These are phyloP conservation scores for Copromyces sp. DNA, from an alignment of 495 filamentous ascomycete species.

Conservation along the genomic window DNA sequence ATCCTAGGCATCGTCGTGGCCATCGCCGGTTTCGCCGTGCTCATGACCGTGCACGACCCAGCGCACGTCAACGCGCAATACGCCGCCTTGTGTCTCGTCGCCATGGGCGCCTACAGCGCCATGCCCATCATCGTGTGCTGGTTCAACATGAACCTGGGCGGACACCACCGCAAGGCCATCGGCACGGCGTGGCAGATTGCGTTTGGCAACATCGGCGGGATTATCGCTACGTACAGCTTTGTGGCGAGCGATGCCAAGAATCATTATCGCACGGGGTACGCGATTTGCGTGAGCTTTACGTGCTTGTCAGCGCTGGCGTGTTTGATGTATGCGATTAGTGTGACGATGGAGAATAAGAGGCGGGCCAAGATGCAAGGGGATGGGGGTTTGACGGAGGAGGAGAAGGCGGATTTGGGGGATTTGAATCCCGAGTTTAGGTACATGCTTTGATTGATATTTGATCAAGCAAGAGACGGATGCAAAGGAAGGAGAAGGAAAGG, in stretches of 20 bases:
- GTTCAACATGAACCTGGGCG: slow-evolving; percentile 88
- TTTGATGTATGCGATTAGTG: slow-evolving; percentile 47
- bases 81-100: slow-evolving; percentile 62
- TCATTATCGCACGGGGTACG: slow-evolving; percentile 62
- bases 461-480: background rate
- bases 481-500: background rate
- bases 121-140: slow-evolving; percentile 85
- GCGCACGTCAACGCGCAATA: slow-evolving; percentile 46
- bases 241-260: slow-evolving; percentile 54
- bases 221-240: slow-evolving; percentile 83
- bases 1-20: slow-evolving; percentile 51
- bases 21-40: slow-evolving; percentile 61
- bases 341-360: slow-evolving; percentile 56
- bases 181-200: slow-evolving; percentile 85
- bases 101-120: slow-evolving; percentile 53
- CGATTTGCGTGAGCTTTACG: slow-evolving; percentile 66
- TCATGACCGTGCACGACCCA: slow-evolving; percentile 51
- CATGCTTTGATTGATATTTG: slow-evolving; percentile 16
- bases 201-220: slow-evolving; percentile 91
- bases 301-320: slow-evolving; percentile 54
- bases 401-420: slow-evolving; percentile 66
- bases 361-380: slow-evolving; percentile 42
- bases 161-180: slow-evolving; percentile 73
- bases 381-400: slow-evolving; percentile 54
- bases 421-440: slow-evolving; percentile 56